Evolutionary conservation across 495 filamentous ascomycete species (phyloP), one percentile per base, ranked within the genome.

Genomic region (Zalerion maritima): DNA sequence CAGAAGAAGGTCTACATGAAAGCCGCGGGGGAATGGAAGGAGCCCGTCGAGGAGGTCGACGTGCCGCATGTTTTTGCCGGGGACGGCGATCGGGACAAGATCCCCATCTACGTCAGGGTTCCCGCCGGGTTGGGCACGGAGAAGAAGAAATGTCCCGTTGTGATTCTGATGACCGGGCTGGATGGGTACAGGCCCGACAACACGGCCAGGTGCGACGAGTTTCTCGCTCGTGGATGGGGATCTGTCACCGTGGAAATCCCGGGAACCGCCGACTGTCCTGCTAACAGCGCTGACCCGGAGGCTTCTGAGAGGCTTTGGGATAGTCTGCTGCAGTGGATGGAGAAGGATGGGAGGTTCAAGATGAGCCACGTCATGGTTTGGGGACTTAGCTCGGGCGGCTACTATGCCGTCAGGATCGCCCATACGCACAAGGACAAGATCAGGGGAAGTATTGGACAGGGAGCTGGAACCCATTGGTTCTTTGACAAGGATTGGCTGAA

Each of bases 161-260:
- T 87, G 3, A 51, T 87, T 12, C 60, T 84, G 18, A 64, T 84
- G 55, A 82, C 75, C 0, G 80, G 81, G 0, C 58, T 87, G 9
- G 81, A 87, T 40, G 81, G 81, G 6, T 83, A 87, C 43, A 54
- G 80, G 9, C 76, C 78, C 0, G 81, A 87, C 42, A 80, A 84
- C 46, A 77, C 73, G n/a, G 60, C 67, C 21, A 71, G 78, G 20
- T 71, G 64, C 31, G 63, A 79, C 20, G 73, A 78, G 49, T 80
- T 74, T 38, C 43, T 71, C 7, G 49, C 55, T 29, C 69, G 65
- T 35, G 71, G 65, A 13, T 78, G 64, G 71, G 74, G 49, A 14
- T 55, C 47, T 1, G 58, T 83, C 3, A 57, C 80, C 16, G 62
- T 70, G 14, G 81, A 87, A 52, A 81, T 87, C 34, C 81, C 80